These are phyloP conservation scores for Cordyceps fumosorosea DNA, from an alignment of 2,329 filamentous ascomycete genomes.

Conservation along the genomic window DNA sequence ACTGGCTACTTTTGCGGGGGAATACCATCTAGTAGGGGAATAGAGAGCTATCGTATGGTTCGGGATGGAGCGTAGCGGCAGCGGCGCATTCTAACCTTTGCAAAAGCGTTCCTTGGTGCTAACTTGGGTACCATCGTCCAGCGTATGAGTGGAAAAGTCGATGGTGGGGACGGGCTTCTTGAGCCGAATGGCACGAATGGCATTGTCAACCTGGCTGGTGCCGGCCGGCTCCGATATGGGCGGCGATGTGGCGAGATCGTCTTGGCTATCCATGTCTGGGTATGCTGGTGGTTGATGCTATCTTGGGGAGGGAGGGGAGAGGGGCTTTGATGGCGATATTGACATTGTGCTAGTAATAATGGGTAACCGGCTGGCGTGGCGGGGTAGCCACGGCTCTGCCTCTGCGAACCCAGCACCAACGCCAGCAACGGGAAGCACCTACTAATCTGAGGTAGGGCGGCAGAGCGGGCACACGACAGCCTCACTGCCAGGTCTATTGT, in stretches of 20 bases:
- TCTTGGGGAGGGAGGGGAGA: neutral
- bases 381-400: neutral
- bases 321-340: neutral
- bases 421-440: neutral
- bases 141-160: slow-evolving; percentile 95
- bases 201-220: slow-evolving; percentile 71
- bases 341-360: neutral
- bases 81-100: slow-evolving; percentile 65
- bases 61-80: neutral
- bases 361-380: neutral
- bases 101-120: slow-evolving; percentile 93
- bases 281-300: neutral
- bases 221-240: slow-evolving; percentile 37
- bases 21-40: neutral
- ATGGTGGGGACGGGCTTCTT: slow-evolving; percentile 97
- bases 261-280: neutral
- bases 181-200: slow-evolving; percentile 82
- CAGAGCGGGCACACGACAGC: slow-evolving; percentile 10
- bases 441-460: neutral
- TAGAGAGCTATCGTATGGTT: neutral
- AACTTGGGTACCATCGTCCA: slow-evolving; percentile 95
- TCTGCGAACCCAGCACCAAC: too few species aligned
- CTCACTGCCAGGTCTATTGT: neutral
- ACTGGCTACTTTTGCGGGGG: neutral
- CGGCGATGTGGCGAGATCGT: slow-evolving; percentile 35